Evolutionary conservation across 768 basidiomycete genomes (phyloP), one percentile per base, ranked within the genome.

Genomic region (Russula foetens): DNA sequence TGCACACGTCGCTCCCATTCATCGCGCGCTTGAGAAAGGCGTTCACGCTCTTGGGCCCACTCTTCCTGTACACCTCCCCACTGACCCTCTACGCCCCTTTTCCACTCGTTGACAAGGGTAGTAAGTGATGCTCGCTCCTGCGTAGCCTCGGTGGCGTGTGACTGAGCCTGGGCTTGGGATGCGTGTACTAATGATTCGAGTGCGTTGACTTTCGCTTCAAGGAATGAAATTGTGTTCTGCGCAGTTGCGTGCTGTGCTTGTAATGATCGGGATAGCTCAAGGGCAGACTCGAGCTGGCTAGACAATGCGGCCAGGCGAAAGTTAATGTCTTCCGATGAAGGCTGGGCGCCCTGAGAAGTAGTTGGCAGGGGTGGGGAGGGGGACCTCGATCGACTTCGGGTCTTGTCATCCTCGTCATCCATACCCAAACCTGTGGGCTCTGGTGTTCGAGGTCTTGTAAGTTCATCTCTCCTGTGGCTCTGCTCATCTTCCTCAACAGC

Each of bases 41-140:
- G 78, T 62, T 87, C 86, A 4, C 92, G 78, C 72, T 97, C 94
- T 39, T 81, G 76, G 2, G 79, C 79, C 92, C 92, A 97, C 57
- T 89, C 88, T 65, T 90, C 86, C 66, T 86, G 83, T 33, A 94
- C 85, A 29, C 72, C 75, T 38, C 75, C 80, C 91, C 91, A 94
- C 52, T 85, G 82, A 9, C 85, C 87, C 66, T 94, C 92, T 24
- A 94, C 83, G 12, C 75, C 76, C 67, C 82, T 84, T 70, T 86
- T 88, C 90, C 91, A 94, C 44, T 85, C 83, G 21, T 76, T 73
- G 31, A 88, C 74, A 70, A 85, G 77, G 23, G 76, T 73, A 14
- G 77, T 81, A 43, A 85, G 70, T 0, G 79, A 77, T 35, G 82
- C 81, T 14, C 73, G 76, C 56, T 82, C 79, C 39, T 73, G 57